Conservation (phyloP, 2,329 filamentous ascomycete genomes). For the Ascocoryne sarcoides region DNA sequence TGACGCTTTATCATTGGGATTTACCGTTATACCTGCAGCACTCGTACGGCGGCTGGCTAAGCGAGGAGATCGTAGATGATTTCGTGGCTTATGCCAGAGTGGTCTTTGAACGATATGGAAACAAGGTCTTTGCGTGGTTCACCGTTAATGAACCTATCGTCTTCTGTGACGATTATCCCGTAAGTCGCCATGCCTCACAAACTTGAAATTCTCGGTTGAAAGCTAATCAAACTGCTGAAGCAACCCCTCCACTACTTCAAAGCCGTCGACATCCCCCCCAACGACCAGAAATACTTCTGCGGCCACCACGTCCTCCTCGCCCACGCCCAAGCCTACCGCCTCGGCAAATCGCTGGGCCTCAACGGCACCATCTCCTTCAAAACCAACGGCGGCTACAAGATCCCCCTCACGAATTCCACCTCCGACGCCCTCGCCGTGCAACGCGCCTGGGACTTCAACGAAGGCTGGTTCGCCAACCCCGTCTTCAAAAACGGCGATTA, state of each 20-base stretch:
- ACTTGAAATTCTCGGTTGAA: no score
- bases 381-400: conserved; percentile 37
- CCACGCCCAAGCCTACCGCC: conserved; percentile 40
- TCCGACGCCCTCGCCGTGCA: conserved; percentile 19
- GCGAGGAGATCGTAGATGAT: conserved; percentile 38
- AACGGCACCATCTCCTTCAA: conserved; percentile 39
- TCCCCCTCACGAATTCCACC: conserved; percentile 33
- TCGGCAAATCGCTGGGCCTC: conserved; percentile 43
- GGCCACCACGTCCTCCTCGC: conserved; percentile 38
- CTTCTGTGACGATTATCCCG: conserved; percentile 18
- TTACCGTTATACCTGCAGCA: conserved; percentile 30
- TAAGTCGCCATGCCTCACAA: no score
- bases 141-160: conserved; percentile 44
- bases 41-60: conserved; percentile 35
- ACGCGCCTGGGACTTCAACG: conserved; percentile 31
- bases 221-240: no score
- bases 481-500: conserved; percentile 44
- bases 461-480: conserved; percentile 43
- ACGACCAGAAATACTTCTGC: conserved; percentile 32
- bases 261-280: conserved; percentile 29
- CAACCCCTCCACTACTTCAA: conserved; percentile 28
- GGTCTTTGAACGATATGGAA: conserved; percentile 40
- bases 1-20: conserved; percentile 38
- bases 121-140: conserved; percentile 42
- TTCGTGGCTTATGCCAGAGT: conserved; percentile 45